These are phyloP conservation scores for Daldinia sp. DNA, from an alignment of 2,329 filamentous ascomycete genomes.

Conservation along the genomic window DNA sequence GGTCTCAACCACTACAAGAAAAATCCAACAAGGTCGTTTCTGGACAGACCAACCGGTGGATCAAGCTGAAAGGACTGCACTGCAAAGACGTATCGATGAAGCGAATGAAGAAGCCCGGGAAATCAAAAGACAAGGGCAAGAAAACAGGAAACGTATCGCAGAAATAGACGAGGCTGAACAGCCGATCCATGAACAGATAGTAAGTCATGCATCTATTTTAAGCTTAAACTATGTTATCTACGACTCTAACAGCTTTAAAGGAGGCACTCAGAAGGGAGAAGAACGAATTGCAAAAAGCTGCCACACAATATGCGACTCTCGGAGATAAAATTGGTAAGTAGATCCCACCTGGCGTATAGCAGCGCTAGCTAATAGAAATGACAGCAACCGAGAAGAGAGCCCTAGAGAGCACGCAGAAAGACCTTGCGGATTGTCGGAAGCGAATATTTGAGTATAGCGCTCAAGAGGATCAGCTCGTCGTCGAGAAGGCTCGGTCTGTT, in stretches of 20 bases:
- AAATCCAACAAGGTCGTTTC: slow-evolving; percentile 69
- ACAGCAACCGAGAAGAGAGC: slow-evolving; percentile 54
- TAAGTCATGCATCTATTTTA: slow-evolving; percentile 48
- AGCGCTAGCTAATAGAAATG: slow-evolving; percentile 38
- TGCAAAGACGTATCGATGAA: slow-evolving; percentile 67
- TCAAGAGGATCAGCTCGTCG: slow-evolving; percentile 65
- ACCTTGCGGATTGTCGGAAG: slow-evolving; percentile 53
- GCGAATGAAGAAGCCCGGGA: slow-evolving; percentile 53
- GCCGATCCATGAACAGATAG: slow-evolving; percentile 60
- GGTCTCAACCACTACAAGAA: slow-evolving; percentile 74
- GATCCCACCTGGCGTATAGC: neutral
- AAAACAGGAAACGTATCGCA: slow-evolving; percentile 55
- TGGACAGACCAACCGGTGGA: slow-evolving; percentile 87
- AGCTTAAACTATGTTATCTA: slow-evolving; percentile 15
- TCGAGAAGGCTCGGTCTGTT: slow-evolving; percentile 68
- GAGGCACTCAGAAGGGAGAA: slow-evolving; percentile 71
- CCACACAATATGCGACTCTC: slow-evolving; percentile 73
- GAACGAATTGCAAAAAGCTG: slow-evolving; percentile 72
- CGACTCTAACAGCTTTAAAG: slow-evolving; percentile 53
- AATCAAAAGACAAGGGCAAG: slow-evolving; percentile 52
- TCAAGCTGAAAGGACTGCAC: slow-evolving; percentile 69
- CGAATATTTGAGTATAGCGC: slow-evolving; percentile 65
- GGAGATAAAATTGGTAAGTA: slow-evolving; percentile 77
- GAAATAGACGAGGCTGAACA: slow-evolving; percentile 56
- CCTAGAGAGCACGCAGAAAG: slow-evolving; percentile 51